Base-by-base conservation (phyloP, 176 grass and related monocot species). In the maize (Zea mays) region DNA sequence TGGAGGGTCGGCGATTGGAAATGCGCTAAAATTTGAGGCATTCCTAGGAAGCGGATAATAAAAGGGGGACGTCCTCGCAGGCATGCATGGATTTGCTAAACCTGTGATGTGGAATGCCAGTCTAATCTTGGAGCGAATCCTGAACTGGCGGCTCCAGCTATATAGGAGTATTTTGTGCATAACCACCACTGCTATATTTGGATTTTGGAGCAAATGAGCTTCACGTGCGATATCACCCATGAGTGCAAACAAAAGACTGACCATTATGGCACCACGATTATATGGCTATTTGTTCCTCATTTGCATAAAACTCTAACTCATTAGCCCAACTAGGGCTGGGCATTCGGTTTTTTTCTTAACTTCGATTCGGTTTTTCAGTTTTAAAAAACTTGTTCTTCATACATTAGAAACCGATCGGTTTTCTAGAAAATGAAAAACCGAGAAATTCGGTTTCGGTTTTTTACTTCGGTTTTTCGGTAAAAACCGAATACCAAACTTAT, bases 1-100 rank as follows among this genome's bases (percentile, higher is more conserved):
- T 50, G 76, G 69, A 76, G 86, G 71, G 15, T 43, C 16, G 16
- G 76, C 71, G 64, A 75, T 42, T 41, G 76, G 76, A 36, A 76
- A 84, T 15, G 71, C 40, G 33, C 71, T 69, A 88, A 88, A 84
- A 41, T 59, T 84, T 20, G 64, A 71, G 64, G 71, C 76, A 62
- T 63, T 71, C 55, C 56, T 56, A 75, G 45, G 75, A 69, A 69
- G 44, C 4, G 38, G 67, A 51, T 5, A 43, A 74, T 73, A 79
- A 83, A 87, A 87, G 17, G 57, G 33, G 38, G 34, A 2, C 9
- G 79, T 40, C 20, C 20, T 60, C 57, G 57, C 21, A 59, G 11
- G 46, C 71, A 62, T 49, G 21, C 61, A 4, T 40, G 60, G 62
- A 15, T 62, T 62, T 56, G 76, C 44, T 79, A 69, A 84, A 70